phyloP scores from a whole-genome alignment of 108 stramenopile genomes.

The Skeletonema potamos region DNA sequence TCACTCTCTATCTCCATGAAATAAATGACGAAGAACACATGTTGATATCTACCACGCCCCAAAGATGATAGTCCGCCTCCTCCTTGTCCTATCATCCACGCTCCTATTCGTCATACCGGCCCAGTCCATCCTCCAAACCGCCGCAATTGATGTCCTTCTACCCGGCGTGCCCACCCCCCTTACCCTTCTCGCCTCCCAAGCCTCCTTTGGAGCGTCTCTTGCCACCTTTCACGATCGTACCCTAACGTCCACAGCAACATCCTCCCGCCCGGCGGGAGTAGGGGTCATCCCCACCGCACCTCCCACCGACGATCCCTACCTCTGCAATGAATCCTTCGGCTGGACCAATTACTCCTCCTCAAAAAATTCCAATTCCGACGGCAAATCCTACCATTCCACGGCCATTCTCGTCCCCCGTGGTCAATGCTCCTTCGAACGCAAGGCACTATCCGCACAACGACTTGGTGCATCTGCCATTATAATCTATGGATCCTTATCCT shows the following conservation, averaged over 20 bases:
- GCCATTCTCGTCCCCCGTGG: conserved; percentile 53
- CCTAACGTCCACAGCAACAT: not conserved
- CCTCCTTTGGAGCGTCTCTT: conserved; percentile 54
- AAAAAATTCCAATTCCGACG: not conserved
- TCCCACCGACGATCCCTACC: conserved; percentile 31
- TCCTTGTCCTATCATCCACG: not conserved
- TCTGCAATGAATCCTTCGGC: conserved; percentile 40
- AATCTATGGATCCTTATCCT: conserved; percentile 40
- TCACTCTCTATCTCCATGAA: too few relatives aligned
- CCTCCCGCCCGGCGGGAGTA: conserved; percentile 6
- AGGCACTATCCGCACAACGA: conserved; percentile 42
- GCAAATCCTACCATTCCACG: conserved; percentile 4
- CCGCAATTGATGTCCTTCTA: conserved; percentile 35
- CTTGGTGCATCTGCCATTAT: conserved; percentile 45
- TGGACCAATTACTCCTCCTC: conserved; percentile 5
- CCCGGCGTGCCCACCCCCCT: conserved; percentile 11
- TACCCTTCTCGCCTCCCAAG: conserved; percentile 73
- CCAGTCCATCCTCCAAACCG: conserved; percentile 56
- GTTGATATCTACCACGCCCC: not conserved
- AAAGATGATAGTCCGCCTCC: not conserved
- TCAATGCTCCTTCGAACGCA: conserved; percentile 50
- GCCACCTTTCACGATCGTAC: conserved; percentile 2
- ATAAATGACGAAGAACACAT: too few relatives aligned
- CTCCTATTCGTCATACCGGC: not conserved
- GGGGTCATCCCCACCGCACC: conserved; percentile 29